Conservation (phyloP, 371 early-diverging fungal species). For the Mortierella sp. region DNA sequence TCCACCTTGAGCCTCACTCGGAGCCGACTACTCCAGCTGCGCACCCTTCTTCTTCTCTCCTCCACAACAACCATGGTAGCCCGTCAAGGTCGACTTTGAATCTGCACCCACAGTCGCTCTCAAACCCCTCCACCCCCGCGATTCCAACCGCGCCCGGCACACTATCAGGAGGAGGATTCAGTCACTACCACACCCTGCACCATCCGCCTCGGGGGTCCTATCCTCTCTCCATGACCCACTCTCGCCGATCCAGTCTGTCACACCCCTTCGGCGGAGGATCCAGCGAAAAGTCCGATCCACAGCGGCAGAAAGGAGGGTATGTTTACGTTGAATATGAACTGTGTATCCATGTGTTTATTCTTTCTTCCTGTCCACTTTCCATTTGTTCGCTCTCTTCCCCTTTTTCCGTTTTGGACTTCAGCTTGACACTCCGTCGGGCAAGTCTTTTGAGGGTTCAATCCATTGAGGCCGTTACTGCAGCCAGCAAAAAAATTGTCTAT, state of each 20-base stretch:
- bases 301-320: conserved; percentile 41
- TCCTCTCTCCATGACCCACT: conserved; percentile 37
- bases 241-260: conserved; percentile 47
- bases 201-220: conserved; percentile 26
- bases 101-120: conserved; percentile 11
- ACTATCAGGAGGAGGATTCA: conserved; percentile 19
- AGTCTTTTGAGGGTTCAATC: not conserved
- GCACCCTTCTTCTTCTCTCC: not conserved
- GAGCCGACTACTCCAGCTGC: conserved; percentile 30
- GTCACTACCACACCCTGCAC: conserved; percentile 45
- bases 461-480: not conserved
- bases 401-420: not conserved
- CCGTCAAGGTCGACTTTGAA: not conserved
- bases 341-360: conserved; percentile 9
- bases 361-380: not conserved
- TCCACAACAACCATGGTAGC: not conserved
- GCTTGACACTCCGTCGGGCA: too few relatives aligned
- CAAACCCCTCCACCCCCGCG: not conserved
- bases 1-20: conserved; percentile 18
- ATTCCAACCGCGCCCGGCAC: conserved; percentile 21
- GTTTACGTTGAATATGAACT: not conserved
- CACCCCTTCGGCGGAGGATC: conserved; percentile 7
- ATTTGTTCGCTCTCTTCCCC: not conserved
- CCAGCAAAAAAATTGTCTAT: not conserved
- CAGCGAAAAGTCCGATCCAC: conserved; percentile 25